phyloP scores from a whole-genome alignment of 192 early-diverging fungal genomes.

The Backusella tarrabulga region DNA sequence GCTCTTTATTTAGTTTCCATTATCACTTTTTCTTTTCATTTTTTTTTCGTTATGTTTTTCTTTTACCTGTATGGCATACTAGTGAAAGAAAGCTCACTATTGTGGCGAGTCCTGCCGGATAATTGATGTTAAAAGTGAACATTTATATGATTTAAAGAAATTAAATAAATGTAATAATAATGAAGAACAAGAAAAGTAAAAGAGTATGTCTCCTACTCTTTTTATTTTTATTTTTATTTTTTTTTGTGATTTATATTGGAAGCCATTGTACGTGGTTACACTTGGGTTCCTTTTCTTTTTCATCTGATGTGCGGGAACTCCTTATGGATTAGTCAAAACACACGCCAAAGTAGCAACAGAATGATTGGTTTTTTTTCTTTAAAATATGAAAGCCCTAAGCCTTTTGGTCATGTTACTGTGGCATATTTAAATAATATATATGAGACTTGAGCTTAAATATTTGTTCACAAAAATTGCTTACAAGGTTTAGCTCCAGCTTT shows the following conservation, averaged over 20 bases:
- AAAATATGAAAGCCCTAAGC: not conserved
- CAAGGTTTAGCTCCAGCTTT: not conserved
- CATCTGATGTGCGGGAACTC: not conserved
- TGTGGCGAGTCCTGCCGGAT: not conserved
- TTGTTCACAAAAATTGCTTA: not conserved
- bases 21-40: not conserved
- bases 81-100: not conserved
- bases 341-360: not conserved
- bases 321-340: not conserved
- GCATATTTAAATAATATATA: not conserved
- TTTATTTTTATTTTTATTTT: not conserved
- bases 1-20: not conserved
- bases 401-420: not conserved
- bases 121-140: not conserved
- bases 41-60: not conserved
- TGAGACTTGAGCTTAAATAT: not conserved
- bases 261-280: not conserved
- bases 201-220: not conserved
- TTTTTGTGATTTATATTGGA: not conserved
- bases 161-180: not conserved
- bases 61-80: not conserved
- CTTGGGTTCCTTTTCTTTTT: not conserved
- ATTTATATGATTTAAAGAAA: not conserved
- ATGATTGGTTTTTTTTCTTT: not conserved
- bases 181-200: not conserved